Evolutionary conservation across 768 basidiomycete species (phyloP), one percentile per base, ranked within the genome.

Genomic region (Amanita jacksonii): DNA sequence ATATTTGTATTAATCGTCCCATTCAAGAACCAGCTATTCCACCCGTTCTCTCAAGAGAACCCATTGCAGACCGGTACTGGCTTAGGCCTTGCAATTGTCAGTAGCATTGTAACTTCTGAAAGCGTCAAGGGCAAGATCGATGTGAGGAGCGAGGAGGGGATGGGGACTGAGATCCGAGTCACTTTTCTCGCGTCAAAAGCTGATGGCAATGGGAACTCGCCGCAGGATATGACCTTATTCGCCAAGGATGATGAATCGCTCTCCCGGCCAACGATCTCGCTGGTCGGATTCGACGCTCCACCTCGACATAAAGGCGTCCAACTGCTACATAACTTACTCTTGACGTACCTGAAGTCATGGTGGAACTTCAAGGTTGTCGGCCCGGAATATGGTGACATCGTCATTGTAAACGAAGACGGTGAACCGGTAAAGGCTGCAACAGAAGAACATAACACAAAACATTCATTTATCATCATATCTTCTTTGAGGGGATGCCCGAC

Each of bases 1-100:
- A 19, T 12, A 22, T 23, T 37, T 40, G 20, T 31, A 35, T 41
- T 32, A 38, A 33, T 20, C 10, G n/a, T 13, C 25, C 24, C 33
- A 8, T 41, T 40, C 45, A 32, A 86, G 85, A 91, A 96, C 53
- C 88, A 93, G 64, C 69, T 97, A 4, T 97, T 96, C 67, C 93
- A 94, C 53, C 93, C 93, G 0, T 97, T 97, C 64, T 91, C 91
- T 1, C 93, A 97, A 66, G 93, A 96, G 62, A 93, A 94, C 52
- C 91, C 92, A 1, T 60, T 94, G 4, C 90, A 93, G 55, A 81
- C 89, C 1, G 92, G 92, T 1, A 96, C 92, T 1, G 93, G 92
- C 4, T 74, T 97, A 6, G 93, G 93, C 8, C 77, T 96, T 18
- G 92, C 93, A 24, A 96, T 97, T 51, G 93, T 96, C 57, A 90